Evolutionary conservation across 2,329 filamentous ascomycete species (phyloP).

Genomic region (Colletotrichum musicola): DNA sequence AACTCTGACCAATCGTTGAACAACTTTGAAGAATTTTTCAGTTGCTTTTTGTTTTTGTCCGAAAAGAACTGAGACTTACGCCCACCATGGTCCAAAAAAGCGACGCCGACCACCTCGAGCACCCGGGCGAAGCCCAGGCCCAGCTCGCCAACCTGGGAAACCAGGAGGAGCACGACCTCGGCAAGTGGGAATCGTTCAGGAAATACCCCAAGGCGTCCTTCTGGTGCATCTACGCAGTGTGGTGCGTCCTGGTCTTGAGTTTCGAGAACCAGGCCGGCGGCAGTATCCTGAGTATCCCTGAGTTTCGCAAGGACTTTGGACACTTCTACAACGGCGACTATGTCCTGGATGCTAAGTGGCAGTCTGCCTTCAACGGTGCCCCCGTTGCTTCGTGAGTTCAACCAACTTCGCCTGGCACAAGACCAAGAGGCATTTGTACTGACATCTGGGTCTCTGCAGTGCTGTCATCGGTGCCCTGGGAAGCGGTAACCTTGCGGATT

Average conservation of each 20-base stretch:
- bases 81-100: conserved; percentile 21
- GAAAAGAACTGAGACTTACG: not conserved
- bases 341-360: conserved; percentile 57
- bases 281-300: conserved; percentile 56
- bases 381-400: conserved; percentile 52
- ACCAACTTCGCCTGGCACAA: no score
- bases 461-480: conserved; percentile 47
- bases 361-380: conserved; percentile 57
- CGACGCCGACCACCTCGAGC: conserved; percentile 18
- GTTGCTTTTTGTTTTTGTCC: not conserved
- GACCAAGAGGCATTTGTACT: no score
- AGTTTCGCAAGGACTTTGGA: conserved; percentile 60
- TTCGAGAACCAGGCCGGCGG: conserved; percentile 58
- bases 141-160: conserved; percentile 41
- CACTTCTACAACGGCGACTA: conserved; percentile 50
- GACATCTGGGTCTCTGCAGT: not conserved
- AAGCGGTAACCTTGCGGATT: conserved; percentile 48
- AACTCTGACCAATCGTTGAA: not conserved
- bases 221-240: conserved; percentile 56
- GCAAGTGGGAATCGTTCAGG: conserved; percentile 41
- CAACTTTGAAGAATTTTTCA: not conserved
- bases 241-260: conserved; percentile 52
- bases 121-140: conserved; percentile 3
- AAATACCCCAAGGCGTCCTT: conserved; percentile 43
- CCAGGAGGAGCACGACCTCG: conserved; percentile 46